Conservation (phyloP, 768 basidiomycete genomes). For the Trichaptum fuscoviolaceum region DNA sequence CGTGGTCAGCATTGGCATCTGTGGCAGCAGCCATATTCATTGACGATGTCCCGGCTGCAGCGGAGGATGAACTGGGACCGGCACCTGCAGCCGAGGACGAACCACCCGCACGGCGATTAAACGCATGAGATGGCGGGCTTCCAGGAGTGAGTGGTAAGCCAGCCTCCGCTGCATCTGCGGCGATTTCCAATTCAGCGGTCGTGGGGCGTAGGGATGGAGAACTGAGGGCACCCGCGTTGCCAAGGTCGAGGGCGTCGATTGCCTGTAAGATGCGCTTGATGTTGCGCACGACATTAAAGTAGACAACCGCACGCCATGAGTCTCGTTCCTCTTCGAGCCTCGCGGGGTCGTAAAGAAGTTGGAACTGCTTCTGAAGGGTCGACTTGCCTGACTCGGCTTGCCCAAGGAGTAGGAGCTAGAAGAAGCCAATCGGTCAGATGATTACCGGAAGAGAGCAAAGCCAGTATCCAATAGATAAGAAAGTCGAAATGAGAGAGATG, state of each 20-base stretch:
- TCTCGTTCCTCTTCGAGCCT: conserved; percentile 63
- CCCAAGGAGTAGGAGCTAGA: conserved; percentile 65
- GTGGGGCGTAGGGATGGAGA: conserved; percentile 17
- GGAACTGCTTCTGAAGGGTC: conserved; percentile 74
- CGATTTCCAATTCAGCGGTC: not conserved
- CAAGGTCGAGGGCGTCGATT: conserved; percentile 35
- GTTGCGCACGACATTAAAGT: conserved; percentile 70
- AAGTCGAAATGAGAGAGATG: not conserved
- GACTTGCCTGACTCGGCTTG: conserved; percentile 79
- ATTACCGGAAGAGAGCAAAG: not conserved
- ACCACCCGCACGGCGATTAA: not conserved
- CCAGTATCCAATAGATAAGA: not conserved
- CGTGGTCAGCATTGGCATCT: not conserved
- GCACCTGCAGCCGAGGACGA: conserved; percentile 3
- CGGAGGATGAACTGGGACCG: not conserved
- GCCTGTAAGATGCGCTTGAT: conserved; percentile 63
- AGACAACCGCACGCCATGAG: conserved; percentile 67
- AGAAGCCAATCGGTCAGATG: conserved; percentile 2
- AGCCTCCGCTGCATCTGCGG: not conserved
- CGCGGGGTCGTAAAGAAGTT: conserved; percentile 74
- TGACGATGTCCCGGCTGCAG: not conserved
- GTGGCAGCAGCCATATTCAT: not conserved
- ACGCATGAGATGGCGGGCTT: not conserved
- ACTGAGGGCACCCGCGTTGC: conserved; percentile 12
- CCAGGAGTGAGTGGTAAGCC: not conserved